Percentiles rank a stretch among this genome's conserved stretches.
Evolutionary conservation across 1,139 yeast genomes (phyloP).

Genomic region (Candida sp.): DNA sequence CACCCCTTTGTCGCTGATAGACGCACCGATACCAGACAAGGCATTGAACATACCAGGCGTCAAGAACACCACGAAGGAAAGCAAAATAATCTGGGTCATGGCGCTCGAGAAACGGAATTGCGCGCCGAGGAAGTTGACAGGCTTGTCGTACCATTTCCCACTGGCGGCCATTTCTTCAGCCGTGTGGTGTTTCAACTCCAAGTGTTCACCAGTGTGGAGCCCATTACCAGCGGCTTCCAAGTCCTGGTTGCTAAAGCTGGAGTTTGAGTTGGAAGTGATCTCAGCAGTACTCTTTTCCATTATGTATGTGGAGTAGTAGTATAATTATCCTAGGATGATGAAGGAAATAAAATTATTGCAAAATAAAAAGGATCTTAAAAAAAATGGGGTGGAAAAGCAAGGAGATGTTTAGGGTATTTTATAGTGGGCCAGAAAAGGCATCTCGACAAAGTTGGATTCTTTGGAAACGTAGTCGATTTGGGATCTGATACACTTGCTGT

Average conservation of each 20-base stretch:
- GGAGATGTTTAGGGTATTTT: too few species aligned
- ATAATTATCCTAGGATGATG: too few species aligned
- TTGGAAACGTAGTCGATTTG: too few species aligned
- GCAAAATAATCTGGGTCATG: constrained; percentile 48
- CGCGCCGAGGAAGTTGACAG: constrained; percentile 11
- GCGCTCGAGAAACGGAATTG: constrained; percentile 39
- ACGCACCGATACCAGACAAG: constrained; percentile 57
- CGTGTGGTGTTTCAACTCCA: constrained; percentile 31
- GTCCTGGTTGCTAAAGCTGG: constrained; percentile 12
- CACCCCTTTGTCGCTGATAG: constrained; percentile 40
- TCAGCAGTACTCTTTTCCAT: constrained; percentile 3
- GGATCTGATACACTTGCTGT: too few species aligned
- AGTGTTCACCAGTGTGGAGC: constrained; percentile 19
- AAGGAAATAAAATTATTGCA: neutral
- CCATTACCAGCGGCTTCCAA: constrained; percentile 8
- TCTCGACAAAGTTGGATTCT: too few species aligned
- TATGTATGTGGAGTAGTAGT: neutral
- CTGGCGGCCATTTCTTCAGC: constrained; percentile 30
- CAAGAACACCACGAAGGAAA: constrained; percentile 55
- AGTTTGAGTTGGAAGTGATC: neutral
- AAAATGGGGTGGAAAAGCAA: too few species aligned
- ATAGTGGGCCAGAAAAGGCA: too few species aligned
- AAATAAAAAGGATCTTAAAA: too few species aligned
- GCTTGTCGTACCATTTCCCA: constrained; percentile 48
- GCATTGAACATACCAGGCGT: constrained; percentile 67